These are phyloP conservation scores for Staphylotrichum longicolle DNA, from an alignment of 495 filamentous ascomycete species.

Conservation along the genomic window DNA sequence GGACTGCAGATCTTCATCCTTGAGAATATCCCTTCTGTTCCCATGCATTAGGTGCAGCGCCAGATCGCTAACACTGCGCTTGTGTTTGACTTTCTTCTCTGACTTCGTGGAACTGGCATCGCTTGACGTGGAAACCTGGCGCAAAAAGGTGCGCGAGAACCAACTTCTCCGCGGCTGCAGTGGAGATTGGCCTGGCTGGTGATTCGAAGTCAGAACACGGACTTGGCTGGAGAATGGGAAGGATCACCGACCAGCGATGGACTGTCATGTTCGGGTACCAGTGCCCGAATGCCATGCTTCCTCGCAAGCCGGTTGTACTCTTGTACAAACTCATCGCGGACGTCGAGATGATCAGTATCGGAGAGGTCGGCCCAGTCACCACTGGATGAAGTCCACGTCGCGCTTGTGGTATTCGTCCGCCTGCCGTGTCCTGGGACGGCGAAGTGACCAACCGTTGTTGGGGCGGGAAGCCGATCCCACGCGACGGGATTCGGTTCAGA, in stretches of 20 bases:
- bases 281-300: conserved; percentile 45
- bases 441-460: conserved; percentile 28
- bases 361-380: conserved; percentile 33
- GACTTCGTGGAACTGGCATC: conserved; percentile 31
- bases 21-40: conserved; percentile 54
- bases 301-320: conserved; percentile 57
- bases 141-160: conserved; percentile 37
- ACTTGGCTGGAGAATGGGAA: not conserved
- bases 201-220: conserved; percentile 3
- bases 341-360: conserved; percentile 44
- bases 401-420: conserved; percentile 35
- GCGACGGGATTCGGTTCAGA: conserved; percentile 5
- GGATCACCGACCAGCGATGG: conserved; percentile 19
- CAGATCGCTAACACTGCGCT: conserved; percentile 51
- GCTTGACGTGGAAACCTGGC: conserved; percentile 29
- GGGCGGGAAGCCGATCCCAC: conserved; percentile 16
- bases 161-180: conserved; percentile 28
- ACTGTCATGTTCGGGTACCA: conserved; percentile 32
- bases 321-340: conserved; percentile 42
- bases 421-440: conserved; percentile 17
- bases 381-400: conserved; percentile 48
- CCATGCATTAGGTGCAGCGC: conserved; percentile 48
- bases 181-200: conserved; percentile 20
- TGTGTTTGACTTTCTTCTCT: conserved; percentile 37
- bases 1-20: conserved; percentile 59